phyloP scores from a whole-genome alignment of 441 rosid species.

The Aquilaria agallochum region DNA sequence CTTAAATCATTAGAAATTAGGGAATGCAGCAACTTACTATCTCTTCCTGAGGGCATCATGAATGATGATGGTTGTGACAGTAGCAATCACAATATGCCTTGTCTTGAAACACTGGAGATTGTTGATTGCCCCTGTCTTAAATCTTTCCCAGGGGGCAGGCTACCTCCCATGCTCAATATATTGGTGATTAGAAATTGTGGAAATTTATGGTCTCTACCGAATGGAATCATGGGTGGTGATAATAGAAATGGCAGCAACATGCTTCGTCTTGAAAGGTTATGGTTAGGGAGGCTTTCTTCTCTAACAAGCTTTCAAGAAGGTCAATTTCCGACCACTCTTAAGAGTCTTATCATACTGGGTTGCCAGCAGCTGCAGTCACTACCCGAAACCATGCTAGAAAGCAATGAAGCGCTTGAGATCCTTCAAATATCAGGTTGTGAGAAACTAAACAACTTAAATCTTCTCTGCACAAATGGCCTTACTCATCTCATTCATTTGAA shows the following conservation, averaged over 20 bases:
- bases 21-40: constrained; percentile 7
- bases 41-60: constrained; percentile 17
- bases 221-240: neutral
- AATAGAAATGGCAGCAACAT: neutral
- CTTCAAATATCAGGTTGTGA: constrained; percentile 5
- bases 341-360: constrained; percentile 13
- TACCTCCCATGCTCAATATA: constrained; percentile 5
- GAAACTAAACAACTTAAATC: neutral
- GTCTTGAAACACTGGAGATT: constrained; percentile 18
- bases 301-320: constrained; percentile 8
- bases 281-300: constrained; percentile 8
- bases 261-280: constrained; percentile 10
- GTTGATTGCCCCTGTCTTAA: constrained; percentile 7
- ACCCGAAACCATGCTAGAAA: constrained; percentile 9
- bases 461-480: constrained; percentile 10
- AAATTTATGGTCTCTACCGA: constrained; percentile 2
- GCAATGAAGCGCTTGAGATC: constrained; percentile 5
- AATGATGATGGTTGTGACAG: neutral
- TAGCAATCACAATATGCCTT: constrained; percentile 1
- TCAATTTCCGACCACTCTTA: constrained; percentile 13
- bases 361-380: constrained; percentile 8
- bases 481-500: constrained; percentile 9
- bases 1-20: constrained; percentile 11
- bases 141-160: constrained; percentile 4
- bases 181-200: constrained; percentile 4